Base-by-base conservation (phyloP, 192 early-diverging fungal species). In the Coemansia sp. region DNA sequence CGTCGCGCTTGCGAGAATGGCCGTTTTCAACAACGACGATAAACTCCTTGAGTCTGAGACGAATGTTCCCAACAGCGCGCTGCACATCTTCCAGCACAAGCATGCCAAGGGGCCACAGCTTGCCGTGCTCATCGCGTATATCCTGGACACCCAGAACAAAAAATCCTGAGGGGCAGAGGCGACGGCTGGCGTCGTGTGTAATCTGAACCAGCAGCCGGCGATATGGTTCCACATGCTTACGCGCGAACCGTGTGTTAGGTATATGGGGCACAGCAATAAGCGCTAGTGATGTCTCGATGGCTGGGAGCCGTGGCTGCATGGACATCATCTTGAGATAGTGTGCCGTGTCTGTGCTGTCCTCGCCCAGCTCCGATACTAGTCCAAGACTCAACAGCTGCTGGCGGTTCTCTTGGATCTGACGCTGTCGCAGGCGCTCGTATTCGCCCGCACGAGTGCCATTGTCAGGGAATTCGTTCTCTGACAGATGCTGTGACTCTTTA, bases 351-450 rank as follows among this genome's bases (percentile, higher is more conserved):
- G 85, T 88, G n/a, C 87, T 88, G 48, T 89, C 87, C 62, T 93
- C 91, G 72, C 90, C 89, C 43, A 96, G 70, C 38, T 93, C 92
- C 7, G 93, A 93, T 10, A 93, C 87, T 10, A 95, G 73, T 0
- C 93, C 93, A 5, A 86, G 72, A 6, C 76, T 56, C 58, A 86
- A 57, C 12, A 86, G 85, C 64, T 76, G 70, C 44, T 80, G 65
- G 42, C 74, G 71, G 64, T 86, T 86, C 40, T 74, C 52, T 61
- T 72, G 74, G 57, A 86, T 84, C 65, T 81, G 75, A 0, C 75
- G 64, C 68, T 75, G 78, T 15, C 85, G 75, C 42, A 71, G 72
- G 0, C 60, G 64, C 71, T 86, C 85, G 64, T 86, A 86, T 64
- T 61, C 65, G 18, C 75, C 81, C 0, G 64, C 71, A 15, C 64